Evolutionary conservation across 345 rosid species (phyloP).

Genomic region (Aquilaria sinensis): DNA sequence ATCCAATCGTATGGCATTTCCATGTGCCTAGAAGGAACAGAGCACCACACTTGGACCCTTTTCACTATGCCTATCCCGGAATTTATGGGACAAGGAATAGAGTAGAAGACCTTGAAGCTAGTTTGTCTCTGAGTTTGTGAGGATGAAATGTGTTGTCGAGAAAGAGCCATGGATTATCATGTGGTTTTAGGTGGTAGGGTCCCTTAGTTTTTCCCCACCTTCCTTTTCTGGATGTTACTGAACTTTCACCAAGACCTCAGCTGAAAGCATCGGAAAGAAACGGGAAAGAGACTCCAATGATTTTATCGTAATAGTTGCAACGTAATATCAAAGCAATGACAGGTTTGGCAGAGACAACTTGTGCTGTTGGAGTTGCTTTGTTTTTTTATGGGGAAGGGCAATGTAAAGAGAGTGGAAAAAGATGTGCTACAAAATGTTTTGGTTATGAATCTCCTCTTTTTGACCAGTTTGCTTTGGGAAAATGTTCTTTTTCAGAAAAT

Average conservation of each 20-base stretch:
- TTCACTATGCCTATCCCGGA: too few relatives aligned
- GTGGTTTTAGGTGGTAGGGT: background rate
- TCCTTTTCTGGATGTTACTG: slow-evolving; percentile 2
- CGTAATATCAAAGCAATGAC: slow-evolving; percentile 6
- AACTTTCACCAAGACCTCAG: background rate
- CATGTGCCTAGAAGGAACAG: too few relatives aligned
- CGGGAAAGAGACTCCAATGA: background rate
- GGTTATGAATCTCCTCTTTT: slow-evolving; percentile 10
- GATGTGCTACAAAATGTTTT: background rate
- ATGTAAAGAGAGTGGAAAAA: background rate
- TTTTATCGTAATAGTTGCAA: background rate
- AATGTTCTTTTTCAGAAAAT: background rate
- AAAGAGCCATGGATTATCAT: background rate
- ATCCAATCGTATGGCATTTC: too few relatives aligned
- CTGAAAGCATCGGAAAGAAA: slow-evolving; percentile 6
- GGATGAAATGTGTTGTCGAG: background rate
- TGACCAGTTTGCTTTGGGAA: slow-evolving; percentile 7
- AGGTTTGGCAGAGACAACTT: slow-evolving; percentile 12
- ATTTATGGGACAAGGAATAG: too few relatives aligned
- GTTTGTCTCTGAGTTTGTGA: background rate
- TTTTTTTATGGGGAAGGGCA: slow-evolving; percentile 1
- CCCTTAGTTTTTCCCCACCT: background rate
- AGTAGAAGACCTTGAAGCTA: too few relatives aligned
- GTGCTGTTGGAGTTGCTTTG: background rate
- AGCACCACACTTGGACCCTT: too few relatives aligned